A percentile compares a stretch with the other conserved stretches of the same genome.
phyloP scores from a whole-genome alignment of 1,284 basidiomycete genomes.

The Mycosarcoma mackinlayi region DNA sequence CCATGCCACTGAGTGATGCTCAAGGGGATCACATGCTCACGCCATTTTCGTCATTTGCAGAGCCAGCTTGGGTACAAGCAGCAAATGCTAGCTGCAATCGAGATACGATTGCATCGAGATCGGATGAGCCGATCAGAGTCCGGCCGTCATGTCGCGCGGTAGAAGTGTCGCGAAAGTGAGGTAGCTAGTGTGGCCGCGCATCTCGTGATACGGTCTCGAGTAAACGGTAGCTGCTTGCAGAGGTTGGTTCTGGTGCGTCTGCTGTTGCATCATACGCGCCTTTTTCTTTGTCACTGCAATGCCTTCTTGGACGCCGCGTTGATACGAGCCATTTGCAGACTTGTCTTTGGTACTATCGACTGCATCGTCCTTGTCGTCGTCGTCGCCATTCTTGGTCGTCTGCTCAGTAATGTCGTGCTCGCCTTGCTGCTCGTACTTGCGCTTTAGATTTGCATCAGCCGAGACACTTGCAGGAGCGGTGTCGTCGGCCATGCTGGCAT shows the following conservation, averaged over 20 bases:
- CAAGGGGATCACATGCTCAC: too few species aligned
- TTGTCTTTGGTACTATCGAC: slow-evolving; percentile 6
- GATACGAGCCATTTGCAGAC: slow-evolving; percentile 16
- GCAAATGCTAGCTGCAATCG: too few species aligned
- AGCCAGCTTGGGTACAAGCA: too few species aligned
- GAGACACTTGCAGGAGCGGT: slow-evolving; percentile 2
- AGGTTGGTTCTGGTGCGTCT: slow-evolving; percentile 30
- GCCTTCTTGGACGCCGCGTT: slow-evolving; percentile 40
- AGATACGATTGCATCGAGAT: neutral
- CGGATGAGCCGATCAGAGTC: slow-evolving; percentile 7
- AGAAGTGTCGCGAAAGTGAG: slow-evolving; percentile 65
- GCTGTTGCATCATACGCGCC: slow-evolving; percentile 38
- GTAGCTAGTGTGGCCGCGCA: slow-evolving; percentile 67
- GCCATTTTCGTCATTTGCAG: too few species aligned
- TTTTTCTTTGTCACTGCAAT: slow-evolving; percentile 49
- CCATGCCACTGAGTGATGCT: too few species aligned
- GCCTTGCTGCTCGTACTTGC: slow-evolving; percentile 22
- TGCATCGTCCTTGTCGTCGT: slow-evolving; percentile 1
- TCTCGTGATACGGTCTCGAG: slow-evolving; percentile 50
- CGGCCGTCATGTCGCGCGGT: slow-evolving; percentile 48
- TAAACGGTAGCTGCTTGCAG: slow-evolving; percentile 41
- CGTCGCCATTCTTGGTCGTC: slow-evolving; percentile 6
- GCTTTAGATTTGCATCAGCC: slow-evolving; percentile 10
- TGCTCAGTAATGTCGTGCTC: neutral
- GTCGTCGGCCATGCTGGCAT: slow-evolving; percentile 18